Conservation (phyloP, 768 basidiomycete genomes). For the Tricholoma sp. region DNA sequence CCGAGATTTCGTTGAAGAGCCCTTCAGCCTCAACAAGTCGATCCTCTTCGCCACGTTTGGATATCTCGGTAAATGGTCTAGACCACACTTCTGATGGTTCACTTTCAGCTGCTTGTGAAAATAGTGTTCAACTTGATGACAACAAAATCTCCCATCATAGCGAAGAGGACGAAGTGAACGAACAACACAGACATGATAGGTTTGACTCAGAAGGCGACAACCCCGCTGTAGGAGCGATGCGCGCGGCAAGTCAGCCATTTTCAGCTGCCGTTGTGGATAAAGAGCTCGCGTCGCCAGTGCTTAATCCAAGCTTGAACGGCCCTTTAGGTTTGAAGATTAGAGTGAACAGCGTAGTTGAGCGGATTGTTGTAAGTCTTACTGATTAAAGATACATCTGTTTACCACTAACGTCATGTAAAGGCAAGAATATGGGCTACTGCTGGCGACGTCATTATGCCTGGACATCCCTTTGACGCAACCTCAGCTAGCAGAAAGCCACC, state of each 20-base stretch:
- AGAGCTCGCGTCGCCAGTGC: neutral
- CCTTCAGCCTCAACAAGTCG: constrained; percentile 3
- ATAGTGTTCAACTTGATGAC: neutral
- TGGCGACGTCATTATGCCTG: constrained; percentile 60
- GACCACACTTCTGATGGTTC: neutral
- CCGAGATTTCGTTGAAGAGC: constrained; percentile 41
- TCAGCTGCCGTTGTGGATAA: neutral
- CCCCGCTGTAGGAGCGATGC: neutral
- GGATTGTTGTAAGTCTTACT: constrained; percentile 46
- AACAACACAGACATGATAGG: neutral
- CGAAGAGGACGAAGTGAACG: neutral
- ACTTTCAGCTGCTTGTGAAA: neutral
- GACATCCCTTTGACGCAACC: constrained; percentile 35
- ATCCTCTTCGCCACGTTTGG: neutral
- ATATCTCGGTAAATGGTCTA: neutral
- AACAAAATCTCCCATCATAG: neutral
- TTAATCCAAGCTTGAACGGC: neutral
- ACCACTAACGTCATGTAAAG: constrained; percentile 30
- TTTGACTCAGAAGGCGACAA: neutral
- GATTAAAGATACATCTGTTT: neutral
- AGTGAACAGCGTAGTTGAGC: constrained; percentile 60
- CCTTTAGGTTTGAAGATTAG: constrained; percentile 31
- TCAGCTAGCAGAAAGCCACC: constrained; percentile 36
- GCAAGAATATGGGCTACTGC: constrained; percentile 64
- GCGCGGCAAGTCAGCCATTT: neutral